Evolutionary conservation across 371 early-diverging fungal species (phyloP).

Genomic region (Mucor circinelloides): DNA sequence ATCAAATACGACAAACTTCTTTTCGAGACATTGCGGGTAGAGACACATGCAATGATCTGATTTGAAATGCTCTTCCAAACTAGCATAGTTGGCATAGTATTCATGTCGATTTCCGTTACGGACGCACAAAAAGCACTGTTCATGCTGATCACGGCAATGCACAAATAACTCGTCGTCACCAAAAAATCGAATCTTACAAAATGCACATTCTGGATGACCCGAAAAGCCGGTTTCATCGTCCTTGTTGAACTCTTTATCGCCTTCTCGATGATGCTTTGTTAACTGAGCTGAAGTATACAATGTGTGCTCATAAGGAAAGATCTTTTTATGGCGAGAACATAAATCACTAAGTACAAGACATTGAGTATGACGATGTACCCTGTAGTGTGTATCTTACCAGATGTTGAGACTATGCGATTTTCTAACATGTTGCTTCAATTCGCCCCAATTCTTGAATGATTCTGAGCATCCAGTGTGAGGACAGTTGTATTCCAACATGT

Average conservation of each 20-base stretch:
- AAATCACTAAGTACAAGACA: slow-evolving; percentile 65
- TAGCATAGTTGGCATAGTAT: slow-evolving; percentile 84
- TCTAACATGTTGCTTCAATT: slow-evolving; percentile 81
- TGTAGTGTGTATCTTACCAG: slow-evolving; percentile 58
- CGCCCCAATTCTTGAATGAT: slow-evolving; percentile 75
- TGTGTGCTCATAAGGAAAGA: slow-evolving; percentile 89
- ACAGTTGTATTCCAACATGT: slow-evolving; percentile 82
- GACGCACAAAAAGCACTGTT: slow-evolving; percentile 91
- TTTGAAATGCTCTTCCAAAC: slow-evolving; percentile 82
- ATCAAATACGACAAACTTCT: slow-evolving; percentile 96
- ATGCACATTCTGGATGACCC: slow-evolving; percentile 93
- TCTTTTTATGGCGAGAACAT: slow-evolving; percentile 85
- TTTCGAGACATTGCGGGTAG: slow-evolving; percentile 84
- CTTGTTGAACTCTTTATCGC: slow-evolving; percentile 57
- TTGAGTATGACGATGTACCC: neutral
- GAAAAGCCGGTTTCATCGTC: slow-evolving; percentile 81
- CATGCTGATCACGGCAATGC: slow-evolving; percentile 94
- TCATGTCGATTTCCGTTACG: slow-evolving; percentile 75
- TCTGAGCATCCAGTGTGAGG: slow-evolving; percentile 78
- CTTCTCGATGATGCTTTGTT: slow-evolving; percentile 69
- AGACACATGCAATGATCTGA: slow-evolving; percentile 83
- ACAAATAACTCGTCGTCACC: slow-evolving; percentile 89
- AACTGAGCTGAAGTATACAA: slow-evolving; percentile 74
- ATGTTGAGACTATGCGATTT: slow-evolving; percentile 72
- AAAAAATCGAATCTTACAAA: slow-evolving; percentile 83